Evolutionary conservation across 768 basidiomycete genomes (phyloP).

Genomic region (Hypholoma sublateritium): DNA sequence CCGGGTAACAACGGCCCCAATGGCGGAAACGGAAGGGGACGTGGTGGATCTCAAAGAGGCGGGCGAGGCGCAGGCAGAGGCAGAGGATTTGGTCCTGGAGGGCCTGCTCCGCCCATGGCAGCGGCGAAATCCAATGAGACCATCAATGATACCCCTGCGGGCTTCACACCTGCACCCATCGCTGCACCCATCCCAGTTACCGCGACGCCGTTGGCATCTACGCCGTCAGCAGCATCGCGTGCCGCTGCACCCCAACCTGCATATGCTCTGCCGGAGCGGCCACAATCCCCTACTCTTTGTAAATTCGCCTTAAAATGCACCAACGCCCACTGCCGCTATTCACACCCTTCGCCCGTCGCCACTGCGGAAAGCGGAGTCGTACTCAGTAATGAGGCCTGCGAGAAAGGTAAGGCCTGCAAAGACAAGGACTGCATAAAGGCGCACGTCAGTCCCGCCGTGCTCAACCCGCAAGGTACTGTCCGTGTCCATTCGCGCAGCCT

Average conservation of each 20-base stretch:
- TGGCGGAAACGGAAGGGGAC: slow-evolving; percentile 37
- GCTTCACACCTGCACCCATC: slow-evolving; percentile 13
- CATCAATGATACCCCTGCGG: slow-evolving; percentile 24
- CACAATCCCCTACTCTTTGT: slow-evolving; percentile 88
- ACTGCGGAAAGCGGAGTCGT: slow-evolving; percentile 95
- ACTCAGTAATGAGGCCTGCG: slow-evolving; percentile 90
- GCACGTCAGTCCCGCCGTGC: slow-evolving; percentile 86
- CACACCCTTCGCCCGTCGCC: slow-evolving; percentile 96
- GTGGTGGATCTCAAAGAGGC: slow-evolving; percentile 35
- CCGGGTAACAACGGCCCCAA: slow-evolving; percentile 10
- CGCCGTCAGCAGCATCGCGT: slow-evolving; percentile 29
- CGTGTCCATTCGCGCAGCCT: slow-evolving; percentile 8
- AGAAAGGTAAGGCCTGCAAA: slow-evolving; percentile 84
- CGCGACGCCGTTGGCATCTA: slow-evolving; percentile 19
- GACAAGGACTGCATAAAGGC: slow-evolving; percentile 93
- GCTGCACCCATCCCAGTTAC: slow-evolving; percentile 21
- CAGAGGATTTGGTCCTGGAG: slow-evolving; percentile 38
- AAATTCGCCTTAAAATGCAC: slow-evolving; percentile 92
- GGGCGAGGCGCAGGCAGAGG: slow-evolving; percentile 50
- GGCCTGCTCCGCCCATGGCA: slow-evolving; percentile 15
- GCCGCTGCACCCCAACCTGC: slow-evolving; percentile 30
- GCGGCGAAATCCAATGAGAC: slow-evolving; percentile 9
- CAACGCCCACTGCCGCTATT: slow-evolving; percentile 85
- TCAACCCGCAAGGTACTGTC: slow-evolving; percentile 59
- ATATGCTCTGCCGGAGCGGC: slow-evolving; percentile 71